Base-by-base conservation (phyloP, 2,329 filamentous ascomycete genomes). In the Colletotrichum godetiae region DNA sequence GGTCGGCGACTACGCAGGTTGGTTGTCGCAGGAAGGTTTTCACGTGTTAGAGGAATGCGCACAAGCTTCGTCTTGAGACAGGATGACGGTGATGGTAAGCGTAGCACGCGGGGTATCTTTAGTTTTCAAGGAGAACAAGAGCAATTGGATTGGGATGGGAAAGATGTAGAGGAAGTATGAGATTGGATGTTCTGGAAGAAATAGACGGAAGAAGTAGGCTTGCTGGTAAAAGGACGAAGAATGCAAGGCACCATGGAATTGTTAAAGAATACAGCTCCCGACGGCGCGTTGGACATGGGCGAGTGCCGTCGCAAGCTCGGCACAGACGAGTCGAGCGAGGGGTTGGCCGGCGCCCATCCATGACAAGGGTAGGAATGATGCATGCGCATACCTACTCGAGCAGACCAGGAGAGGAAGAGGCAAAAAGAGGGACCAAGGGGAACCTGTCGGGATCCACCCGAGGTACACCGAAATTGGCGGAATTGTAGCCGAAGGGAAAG, bases 221-320 rank as follows among this genome's bases (percentile, higher is more conserved):
- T 42, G 46, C 15, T 55, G 22, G 56, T 7, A 60, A 27, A 31
- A 29, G 15, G 55, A 60, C 60, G 35, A 33, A 61, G 64, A 70
- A 65, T 73, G 66, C 55, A 61, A 65, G 33, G 33, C 33, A 13
- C 42, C 13, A 6, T 46, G 46, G 5, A 60, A 66, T 46, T 37
- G 53, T 49, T 29, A n/a, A 29, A 24, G 37, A 46, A 60, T 27
- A 35, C 19, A 35, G 42, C 42, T 49, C 19, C 42, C 15, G 42
- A 49, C 19, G 42, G 42, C 42, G 42, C 29, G 42, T 67, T 57
- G 29, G 55, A 49, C 63, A 53, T 67, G 37, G 68, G 60, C 63
- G 65, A 72, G 29, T 68, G 58, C 65, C 46, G 69, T 72, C 53
- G 52, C 70, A 70, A 73, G 67, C 70, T 73, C 70, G 70, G 70